Evolutionary conservation across 2,329 filamentous ascomycete species (phyloP).

Genomic region (Hypocrella siamensis): DNA sequence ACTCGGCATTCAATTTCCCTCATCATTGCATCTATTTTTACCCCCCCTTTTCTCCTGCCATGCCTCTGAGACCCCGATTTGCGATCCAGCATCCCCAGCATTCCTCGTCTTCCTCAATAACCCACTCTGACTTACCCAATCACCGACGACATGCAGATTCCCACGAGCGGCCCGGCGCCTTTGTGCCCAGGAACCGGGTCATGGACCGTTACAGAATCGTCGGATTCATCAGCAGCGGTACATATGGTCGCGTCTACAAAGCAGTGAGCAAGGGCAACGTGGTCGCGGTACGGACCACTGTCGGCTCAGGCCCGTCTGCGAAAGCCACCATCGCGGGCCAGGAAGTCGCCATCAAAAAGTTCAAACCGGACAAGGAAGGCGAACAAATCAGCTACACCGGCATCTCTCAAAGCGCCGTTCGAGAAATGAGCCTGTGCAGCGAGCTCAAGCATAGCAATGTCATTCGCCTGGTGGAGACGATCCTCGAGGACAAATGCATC

Average conservation of each 20-base stretch:
- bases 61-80: slow-evolving; percentile 19
- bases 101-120: slow-evolving; percentile 7
- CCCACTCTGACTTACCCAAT: slow-evolving; percentile 12
- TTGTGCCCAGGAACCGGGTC: slow-evolving; percentile 71
- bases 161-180: slow-evolving; percentile 35
- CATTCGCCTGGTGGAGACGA: slow-evolving; percentile 84
- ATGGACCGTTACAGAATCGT: slow-evolving; percentile 91
- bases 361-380: slow-evolving; percentile 97
- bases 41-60: slow-evolving; percentile 5
- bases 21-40: slow-evolving; percentile 1
- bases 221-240: slow-evolving; percentile 95
- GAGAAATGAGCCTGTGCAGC: slow-evolving; percentile 93
- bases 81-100: slow-evolving; percentile 9
- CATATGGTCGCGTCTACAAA: slow-evolving; percentile 97
- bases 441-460: slow-evolving; percentile 82
- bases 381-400: slow-evolving; percentile 90
- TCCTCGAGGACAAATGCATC: slow-evolving; percentile 96
- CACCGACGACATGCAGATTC: slow-evolving; percentile 30
- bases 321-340: slow-evolving; percentile 37
- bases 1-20: not conserved
- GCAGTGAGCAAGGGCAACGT: slow-evolving; percentile 46
- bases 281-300: slow-evolving; percentile 2
- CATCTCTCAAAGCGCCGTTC: slow-evolving; percentile 91
- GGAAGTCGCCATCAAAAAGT: slow-evolving; percentile 98
- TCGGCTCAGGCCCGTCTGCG: slow-evolving; percentile 2